Base-by-base conservation (phyloP, 345 rosid species). In the sweet orange (Citrus sinensis) region DNA sequence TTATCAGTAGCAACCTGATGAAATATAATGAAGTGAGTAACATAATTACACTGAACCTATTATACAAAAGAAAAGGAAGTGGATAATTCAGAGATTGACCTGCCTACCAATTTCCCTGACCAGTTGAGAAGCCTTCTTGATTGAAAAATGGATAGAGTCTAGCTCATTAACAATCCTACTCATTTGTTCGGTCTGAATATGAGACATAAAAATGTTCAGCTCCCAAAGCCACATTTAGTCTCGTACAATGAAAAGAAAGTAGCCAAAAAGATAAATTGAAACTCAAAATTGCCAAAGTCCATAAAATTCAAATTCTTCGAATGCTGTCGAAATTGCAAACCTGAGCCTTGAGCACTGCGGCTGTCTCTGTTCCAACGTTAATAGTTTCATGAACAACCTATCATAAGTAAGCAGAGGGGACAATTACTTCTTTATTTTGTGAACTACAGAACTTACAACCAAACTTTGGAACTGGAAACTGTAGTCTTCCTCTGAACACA, bases 41-140 rank as follows among this genome's bases (percentile, higher is more conserved):
- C 32, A 55, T 4, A 63, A 71, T 37, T 62, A 71, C 61, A 51
- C 8, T 2, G 34, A 30, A 72, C 34, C 5, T 5, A 22, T 35
- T 2, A 35, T n/a, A n/a, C 34, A 35, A 78, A 74, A 62, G 17
- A 39, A 51, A 80, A 62, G 79, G 70, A 73, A 65, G 80, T 69
- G 83, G 62, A 76, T 69, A 80, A 66, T 66, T 69, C 37, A 76
- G 86, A 86, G 78, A 88, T 87, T 83, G 87, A 95, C 98, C 97
- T 96, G 99, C 88, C 99, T 92, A 89, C 98, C 95, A 71, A 94
- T 90, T 89, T 94, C 98, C 90, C 94, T 96, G 76, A 94, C 99
- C 82, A 96, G 83, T 86, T 94, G 82, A 68, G 98, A 90, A 76
- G 99, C 99, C 80, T 87, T 96, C 88, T 96, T 91, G 84, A 96